Percentiles rank a stretch among this genome's conserved stretches.
Conservation (phyloP, 176 grass and related monocot species). For the Areca catechu region DNA sequence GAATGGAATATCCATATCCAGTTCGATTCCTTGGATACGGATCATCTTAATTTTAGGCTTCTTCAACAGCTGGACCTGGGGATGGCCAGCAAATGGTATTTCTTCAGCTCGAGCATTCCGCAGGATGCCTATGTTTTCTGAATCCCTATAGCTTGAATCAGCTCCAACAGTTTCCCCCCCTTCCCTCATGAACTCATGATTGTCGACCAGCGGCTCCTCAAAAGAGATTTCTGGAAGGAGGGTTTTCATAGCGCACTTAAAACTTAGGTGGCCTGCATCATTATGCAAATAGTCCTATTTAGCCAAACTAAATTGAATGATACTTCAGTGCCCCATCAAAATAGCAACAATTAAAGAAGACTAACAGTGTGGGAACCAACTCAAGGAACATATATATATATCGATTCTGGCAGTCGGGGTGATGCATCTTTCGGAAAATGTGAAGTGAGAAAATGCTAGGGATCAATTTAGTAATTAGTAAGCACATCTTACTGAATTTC, state of each 20-base stretch:
- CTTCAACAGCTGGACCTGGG: not conserved
- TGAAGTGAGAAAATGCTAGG: too few species aligned
- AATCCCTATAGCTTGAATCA: constrained; percentile 14
- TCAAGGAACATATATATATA: too few species aligned
- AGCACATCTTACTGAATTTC: too few species aligned
- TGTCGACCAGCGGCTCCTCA: not conserved
- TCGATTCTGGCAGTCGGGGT: too few species aligned
- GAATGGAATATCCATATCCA: constrained; percentile 69
- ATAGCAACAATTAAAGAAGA: too few species aligned
- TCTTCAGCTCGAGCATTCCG: constrained; percentile 11
- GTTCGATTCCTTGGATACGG: constrained; percentile 78
- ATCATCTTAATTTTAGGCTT: constrained; percentile 40
- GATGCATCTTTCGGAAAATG: too few species aligned
- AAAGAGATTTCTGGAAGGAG: constrained; percentile 65
- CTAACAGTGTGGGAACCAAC: too few species aligned
- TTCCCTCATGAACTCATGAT: constrained; percentile 4
- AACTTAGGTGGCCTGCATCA: constrained; percentile 42
- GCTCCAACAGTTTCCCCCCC: constrained; percentile 6
- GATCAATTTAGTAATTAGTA: too few species aligned
- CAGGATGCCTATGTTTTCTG: constrained; percentile 4
- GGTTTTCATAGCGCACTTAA: constrained; percentile 46
- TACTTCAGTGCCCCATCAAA: too few species aligned
- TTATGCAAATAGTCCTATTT: not conserved
- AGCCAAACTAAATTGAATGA: not conserved
- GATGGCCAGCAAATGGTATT: not conserved